These are phyloP conservation scores for Pisolithus microcarpus DNA, from an alignment of 768 basidiomycete species.

Conservation along the genomic window DNA sequence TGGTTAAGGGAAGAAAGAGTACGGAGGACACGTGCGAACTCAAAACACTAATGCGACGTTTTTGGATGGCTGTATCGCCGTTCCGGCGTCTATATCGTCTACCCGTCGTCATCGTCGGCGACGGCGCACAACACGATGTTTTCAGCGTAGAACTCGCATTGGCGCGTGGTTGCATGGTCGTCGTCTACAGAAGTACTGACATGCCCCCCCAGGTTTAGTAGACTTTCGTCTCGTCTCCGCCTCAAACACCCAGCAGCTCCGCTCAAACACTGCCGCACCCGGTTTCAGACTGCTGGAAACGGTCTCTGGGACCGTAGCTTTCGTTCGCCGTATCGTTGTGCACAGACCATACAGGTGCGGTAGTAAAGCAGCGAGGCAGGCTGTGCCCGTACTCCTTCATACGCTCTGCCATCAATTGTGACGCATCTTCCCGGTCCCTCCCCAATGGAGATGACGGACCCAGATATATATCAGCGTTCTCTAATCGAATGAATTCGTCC, in stretches of 20 bases:
- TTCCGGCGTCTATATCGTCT: slow-evolving; percentile 14
- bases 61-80: slow-evolving; percentile 14
- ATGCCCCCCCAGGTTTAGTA: slow-evolving; percentile 7
- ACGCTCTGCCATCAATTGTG: too few species aligned
- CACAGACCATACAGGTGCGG: too few species aligned
- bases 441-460: too few species aligned
- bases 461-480: too few species aligned
- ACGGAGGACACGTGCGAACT: slow-evolving; percentile 26
- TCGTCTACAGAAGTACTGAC: slow-evolving; percentile 5
- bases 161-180: slow-evolving; percentile 11
- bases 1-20: slow-evolving; percentile 24
- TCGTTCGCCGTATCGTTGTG: too few species aligned
- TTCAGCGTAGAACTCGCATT: slow-evolving; percentile 15
- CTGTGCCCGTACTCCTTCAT: too few species aligned
- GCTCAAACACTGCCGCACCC: slow-evolving; percentile 19
- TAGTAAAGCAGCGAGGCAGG: too few species aligned
- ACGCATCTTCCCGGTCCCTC: too few species aligned
- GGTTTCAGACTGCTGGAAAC: too few species aligned
- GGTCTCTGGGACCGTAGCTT: too few species aligned
- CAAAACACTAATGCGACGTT: slow-evolving; percentile 17
- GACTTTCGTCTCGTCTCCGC: slow-evolving; percentile 22
- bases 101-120: slow-evolving; percentile 6
- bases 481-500: too few species aligned
- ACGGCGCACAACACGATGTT: slow-evolving; percentile 1
- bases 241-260: slow-evolving; percentile 28